Conservation (phyloP, 2,329 filamentous ascomycete genomes). For the Dactylellina drechsleri region DNA sequence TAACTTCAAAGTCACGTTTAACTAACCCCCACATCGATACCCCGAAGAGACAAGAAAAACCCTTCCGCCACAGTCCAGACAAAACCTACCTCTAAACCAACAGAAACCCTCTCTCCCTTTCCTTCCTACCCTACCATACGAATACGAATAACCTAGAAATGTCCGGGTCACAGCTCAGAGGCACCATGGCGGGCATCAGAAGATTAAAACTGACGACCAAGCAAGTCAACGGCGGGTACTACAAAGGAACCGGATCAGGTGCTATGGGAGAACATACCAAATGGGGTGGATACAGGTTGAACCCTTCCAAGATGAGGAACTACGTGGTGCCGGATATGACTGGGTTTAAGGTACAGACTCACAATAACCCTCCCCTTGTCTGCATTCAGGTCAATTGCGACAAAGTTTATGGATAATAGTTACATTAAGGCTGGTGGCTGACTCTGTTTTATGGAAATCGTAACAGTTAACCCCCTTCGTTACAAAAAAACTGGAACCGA, state of each 20-base stretch:
- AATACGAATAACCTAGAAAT: constrained; percentile 3
- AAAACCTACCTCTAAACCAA: too few species aligned
- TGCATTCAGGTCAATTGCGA: too few species aligned
- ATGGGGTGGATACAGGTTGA: constrained; percentile 82
- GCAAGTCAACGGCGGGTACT: constrained; percentile 90
- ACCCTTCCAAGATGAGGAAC: constrained; percentile 88
- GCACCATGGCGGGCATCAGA: constrained; percentile 67
- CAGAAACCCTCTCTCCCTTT: too few species aligned
- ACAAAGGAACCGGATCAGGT: constrained; percentile 93
- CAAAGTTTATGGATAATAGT: too few species aligned
- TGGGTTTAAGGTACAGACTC: constrained; percentile 73
- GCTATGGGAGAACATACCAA: constrained; percentile 86
- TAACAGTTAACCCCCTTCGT: constrained; percentile 82
- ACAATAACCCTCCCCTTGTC: too few species aligned
- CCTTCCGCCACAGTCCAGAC: too few species aligned
- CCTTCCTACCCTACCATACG: too few species aligned
- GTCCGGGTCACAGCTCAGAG: constrained; percentile 64
- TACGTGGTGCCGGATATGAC: constrained; percentile 81
- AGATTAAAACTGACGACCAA: constrained; percentile 89
- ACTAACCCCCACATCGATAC: too few species aligned
- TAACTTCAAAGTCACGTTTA: too few species aligned
- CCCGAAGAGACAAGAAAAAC: too few species aligned
- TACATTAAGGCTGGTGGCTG: too few species aligned
- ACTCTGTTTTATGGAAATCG: too few species aligned
- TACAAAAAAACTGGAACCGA: constrained; percentile 68